Base-by-base conservation (phyloP, 345 rosid genomes). In the Pelargonium nanum region DNA sequence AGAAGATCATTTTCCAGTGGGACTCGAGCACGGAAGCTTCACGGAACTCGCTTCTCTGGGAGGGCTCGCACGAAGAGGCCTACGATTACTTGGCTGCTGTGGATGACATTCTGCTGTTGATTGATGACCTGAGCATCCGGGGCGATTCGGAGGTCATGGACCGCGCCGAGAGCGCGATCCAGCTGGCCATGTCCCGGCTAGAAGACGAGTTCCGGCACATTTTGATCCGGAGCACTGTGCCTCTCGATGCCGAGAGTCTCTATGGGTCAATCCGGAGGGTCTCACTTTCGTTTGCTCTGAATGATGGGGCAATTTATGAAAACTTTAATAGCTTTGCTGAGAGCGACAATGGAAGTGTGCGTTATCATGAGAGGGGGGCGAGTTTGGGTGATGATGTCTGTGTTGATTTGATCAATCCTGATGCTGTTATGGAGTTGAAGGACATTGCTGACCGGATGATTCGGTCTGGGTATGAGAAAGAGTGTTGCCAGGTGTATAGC, bases 121-220 rank as follows among this genome's bases (percentile, higher is more conserved):
- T 83, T 51, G 84, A 70, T 19, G 81, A 79, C 45, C 64, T 79
- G 48, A 78, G 91, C 2, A 44, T 83, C 4, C 69, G 72, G 73
- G 67, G 71, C 51, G 83, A 72, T 12, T 74, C 71, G 55, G 86
- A 83, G 40, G 52, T 78, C 57, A 62, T 81, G 59, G 96, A 86
- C 78, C 88, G 99, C 15, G 92, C 97, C 1, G 95, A 94, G 70
- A 77, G 78, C 16, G 87, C 85, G 45, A 75, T 94, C 58, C 99
- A 94, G 83, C 55, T 85, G 53, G 97, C 95, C 48, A 94, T 94
- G 99, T 74, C 97, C 65, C 84, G 84, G 56, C 70, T 94, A 24
- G 97, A 90, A 69, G 97, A 94, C 19, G 99, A 94, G 74, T 87
- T 94, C 60, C 79, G 95, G n/a, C 86, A 81, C 26, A 76, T 85